phyloP scores from a whole-genome alignment of 352 stramenopile species.

The Globisporangium takayamanum region DNA sequence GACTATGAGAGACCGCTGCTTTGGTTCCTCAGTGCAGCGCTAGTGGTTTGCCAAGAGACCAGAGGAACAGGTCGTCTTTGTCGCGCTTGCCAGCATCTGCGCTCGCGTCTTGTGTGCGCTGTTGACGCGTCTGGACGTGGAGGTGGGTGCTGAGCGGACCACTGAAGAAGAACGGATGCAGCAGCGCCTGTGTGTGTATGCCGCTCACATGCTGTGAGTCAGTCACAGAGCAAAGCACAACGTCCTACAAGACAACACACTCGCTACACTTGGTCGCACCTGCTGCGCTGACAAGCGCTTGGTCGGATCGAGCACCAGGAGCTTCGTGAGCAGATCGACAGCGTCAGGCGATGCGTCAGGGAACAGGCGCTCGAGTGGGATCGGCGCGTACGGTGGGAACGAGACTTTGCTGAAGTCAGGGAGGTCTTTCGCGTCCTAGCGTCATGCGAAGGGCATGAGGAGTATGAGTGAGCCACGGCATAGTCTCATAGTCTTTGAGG shows the following conservation, averaged over 20 bases:
- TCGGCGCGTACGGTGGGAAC: conserved; percentile 46
- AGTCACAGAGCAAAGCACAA: not conserved
- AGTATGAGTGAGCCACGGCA: not conserved
- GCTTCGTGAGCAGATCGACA: conserved; percentile 43
- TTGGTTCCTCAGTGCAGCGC: not conserved
- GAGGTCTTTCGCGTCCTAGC: conserved; percentile 29
- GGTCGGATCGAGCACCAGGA: conserved; percentile 29
- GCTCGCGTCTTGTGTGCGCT: not conserved
- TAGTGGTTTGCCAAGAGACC: conserved; percentile 31
- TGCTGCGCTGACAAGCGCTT: conserved; percentile 35
- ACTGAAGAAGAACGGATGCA: conserved; percentile 43
- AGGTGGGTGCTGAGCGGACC: conserved; percentile 20
- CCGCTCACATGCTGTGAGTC: not conserved
- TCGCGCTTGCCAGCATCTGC: not conserved
- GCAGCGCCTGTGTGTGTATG: conserved; percentile 19
- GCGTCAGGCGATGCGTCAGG: conserved; percentile 30
- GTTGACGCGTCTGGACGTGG: not conserved
- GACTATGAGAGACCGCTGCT: no score
- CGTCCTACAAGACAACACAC: not conserved
- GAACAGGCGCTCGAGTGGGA: conserved; percentile 38
- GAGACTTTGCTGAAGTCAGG: conserved; percentile 68
- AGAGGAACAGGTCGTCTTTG: conserved; percentile 20
- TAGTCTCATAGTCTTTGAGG: not conserved
- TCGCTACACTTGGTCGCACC: conserved; percentile 11
- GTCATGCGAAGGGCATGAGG: not conserved